Percentiles rank a stretch among this genome's conserved stretches.
phyloP scores from a whole-genome alignment of 2,329 filamentous ascomycete genomes.

The Decorospora gaudefroyi region DNA sequence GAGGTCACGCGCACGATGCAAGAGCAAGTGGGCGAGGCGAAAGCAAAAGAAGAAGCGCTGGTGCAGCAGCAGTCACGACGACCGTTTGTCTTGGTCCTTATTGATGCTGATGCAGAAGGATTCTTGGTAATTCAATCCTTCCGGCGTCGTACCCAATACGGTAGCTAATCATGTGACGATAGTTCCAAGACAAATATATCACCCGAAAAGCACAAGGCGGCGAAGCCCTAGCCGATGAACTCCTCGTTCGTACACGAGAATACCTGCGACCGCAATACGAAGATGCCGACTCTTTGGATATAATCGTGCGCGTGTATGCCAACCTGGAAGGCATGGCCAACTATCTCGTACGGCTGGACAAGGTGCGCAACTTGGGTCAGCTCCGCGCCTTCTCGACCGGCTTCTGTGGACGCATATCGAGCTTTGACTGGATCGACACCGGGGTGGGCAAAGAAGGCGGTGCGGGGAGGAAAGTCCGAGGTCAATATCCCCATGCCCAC shows the following conservation, averaged over 20 bases:
- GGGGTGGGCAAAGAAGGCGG: slow-evolving; percentile 46
- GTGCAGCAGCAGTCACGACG: slow-evolving; percentile 41
- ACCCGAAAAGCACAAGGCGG: slow-evolving; percentile 44
- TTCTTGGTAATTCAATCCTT: slow-evolving; percentile 35
- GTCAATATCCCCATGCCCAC: slow-evolving; percentile 17
- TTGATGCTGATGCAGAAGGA: slow-evolving; percentile 47
- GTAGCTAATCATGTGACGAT: slow-evolving; percentile 1
- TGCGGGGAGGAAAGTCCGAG: slow-evolving; percentile 42
- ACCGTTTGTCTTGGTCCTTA: slow-evolving; percentile 44
- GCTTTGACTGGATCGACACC: slow-evolving; percentile 46
- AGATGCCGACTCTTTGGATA: slow-evolving; percentile 43
- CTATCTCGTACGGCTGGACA: slow-evolving; percentile 43
- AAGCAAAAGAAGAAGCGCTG: slow-evolving; percentile 37
- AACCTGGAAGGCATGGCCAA: slow-evolving; percentile 48
- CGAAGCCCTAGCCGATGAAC: slow-evolving; percentile 43
- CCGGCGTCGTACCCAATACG: background rate
- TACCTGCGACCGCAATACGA: slow-evolving; percentile 44
- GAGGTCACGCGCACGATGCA: slow-evolving; percentile 15
- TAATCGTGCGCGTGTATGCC: slow-evolving; percentile 43
- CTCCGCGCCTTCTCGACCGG: slow-evolving; percentile 44
- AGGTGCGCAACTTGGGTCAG: slow-evolving; percentile 44
- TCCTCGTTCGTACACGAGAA: slow-evolving; percentile 41
- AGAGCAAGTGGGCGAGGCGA: slow-evolving; percentile 28
- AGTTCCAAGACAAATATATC: slow-evolving; percentile 48
- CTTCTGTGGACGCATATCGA: slow-evolving; percentile 45